phyloP scores from a whole-genome alignment of 1,139 yeast genomes.

The Debaryomyces udenii region DNA sequence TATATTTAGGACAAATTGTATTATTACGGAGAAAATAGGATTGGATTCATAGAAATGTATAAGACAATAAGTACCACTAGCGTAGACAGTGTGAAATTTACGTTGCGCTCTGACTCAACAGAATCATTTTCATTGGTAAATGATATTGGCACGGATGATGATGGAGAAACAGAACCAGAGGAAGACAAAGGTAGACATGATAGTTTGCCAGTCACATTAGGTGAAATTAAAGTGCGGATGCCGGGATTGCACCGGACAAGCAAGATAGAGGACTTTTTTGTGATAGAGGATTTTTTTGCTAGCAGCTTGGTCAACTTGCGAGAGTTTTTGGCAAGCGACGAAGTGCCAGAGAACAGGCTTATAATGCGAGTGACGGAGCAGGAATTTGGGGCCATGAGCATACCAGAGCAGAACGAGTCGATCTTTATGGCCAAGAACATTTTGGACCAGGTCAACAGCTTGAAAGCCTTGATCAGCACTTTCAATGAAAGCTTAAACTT shows the following conservation, averaged over 20 bases:
- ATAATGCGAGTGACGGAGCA: slow-evolving; percentile 8
- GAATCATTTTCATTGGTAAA: slow-evolving; percentile 11
- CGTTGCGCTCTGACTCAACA: slow-evolving; percentile 10
- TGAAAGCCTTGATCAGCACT: slow-evolving; percentile 8
- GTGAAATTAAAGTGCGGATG: slow-evolving; percentile 11
- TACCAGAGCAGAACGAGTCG: slow-evolving; percentile 7
- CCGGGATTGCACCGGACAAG: slow-evolving; percentile 11
- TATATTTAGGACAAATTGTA: not conserved
- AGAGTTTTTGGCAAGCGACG: slow-evolving; percentile 11
- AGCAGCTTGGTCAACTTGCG: slow-evolving; percentile 11
- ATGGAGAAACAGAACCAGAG: slow-evolving; percentile 8
- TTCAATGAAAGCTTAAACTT: slow-evolving; percentile 10
- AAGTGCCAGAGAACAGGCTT: slow-evolving; percentile 7
- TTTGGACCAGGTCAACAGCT: slow-evolving; percentile 1
- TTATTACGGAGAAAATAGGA: not conserved
- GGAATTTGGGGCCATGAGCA: slow-evolving; percentile 7
- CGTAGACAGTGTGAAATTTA: slow-evolving; percentile 13
- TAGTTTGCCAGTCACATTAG: slow-evolving; percentile 8
- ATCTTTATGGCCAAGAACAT: slow-evolving; percentile 10
- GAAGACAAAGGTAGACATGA: not conserved
- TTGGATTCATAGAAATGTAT: slow-evolving; percentile 8
- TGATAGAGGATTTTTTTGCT: slow-evolving; percentile 14
- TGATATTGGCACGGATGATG: slow-evolving; percentile 10
- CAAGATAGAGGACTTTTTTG: slow-evolving; percentile 12
- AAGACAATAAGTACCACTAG: slow-evolving; percentile 15